These are phyloP conservation scores for Botryotinia narcissicola DNA, from an alignment of 2,329 filamentous ascomycete species.

Conservation along the genomic window DNA sequence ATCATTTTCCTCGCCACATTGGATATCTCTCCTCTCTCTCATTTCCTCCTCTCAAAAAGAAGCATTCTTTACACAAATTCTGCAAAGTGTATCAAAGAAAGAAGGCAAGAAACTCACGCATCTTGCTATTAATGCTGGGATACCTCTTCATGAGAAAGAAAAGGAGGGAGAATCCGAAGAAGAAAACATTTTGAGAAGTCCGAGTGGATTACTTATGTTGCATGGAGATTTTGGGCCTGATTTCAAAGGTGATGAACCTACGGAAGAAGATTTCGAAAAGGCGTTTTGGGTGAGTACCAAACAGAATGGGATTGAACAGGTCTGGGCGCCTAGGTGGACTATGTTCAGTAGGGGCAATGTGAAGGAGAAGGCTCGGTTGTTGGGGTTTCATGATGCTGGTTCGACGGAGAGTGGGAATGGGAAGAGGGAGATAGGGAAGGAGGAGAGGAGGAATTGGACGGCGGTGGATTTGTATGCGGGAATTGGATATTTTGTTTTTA, in stretches of 20 bases:
- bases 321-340: constrained; percentile 84
- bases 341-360: constrained; percentile 95
- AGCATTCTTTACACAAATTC: constrained; percentile 50
- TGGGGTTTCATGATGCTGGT: constrained; percentile 48
- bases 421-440: constrained; percentile 15
- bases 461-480: constrained; percentile 86
- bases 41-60: constrained; percentile 4
- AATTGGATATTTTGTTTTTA: constrained; percentile 92
- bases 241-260: constrained; percentile 22
- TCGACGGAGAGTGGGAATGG: not conserved
- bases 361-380: constrained; percentile 77
- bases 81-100: constrained; percentile 45
- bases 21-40: constrained; percentile 20
- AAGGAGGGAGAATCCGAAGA: constrained; percentile 29
- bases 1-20: constrained; percentile 50
- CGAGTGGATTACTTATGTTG: constrained; percentile 66
- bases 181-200: constrained; percentile 73
- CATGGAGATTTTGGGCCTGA: constrained; percentile 70
- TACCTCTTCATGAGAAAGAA: constrained; percentile 46
- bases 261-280: constrained; percentile 53
- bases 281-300: constrained; percentile 78
- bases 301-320: constrained; percentile 79
- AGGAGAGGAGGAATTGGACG: constrained; percentile 13
- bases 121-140: constrained; percentile 60
- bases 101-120: constrained; percentile 51